Conservation (phyloP, 2,329 filamentous ascomycete genomes). For the Alternaria gaisen region DNA sequence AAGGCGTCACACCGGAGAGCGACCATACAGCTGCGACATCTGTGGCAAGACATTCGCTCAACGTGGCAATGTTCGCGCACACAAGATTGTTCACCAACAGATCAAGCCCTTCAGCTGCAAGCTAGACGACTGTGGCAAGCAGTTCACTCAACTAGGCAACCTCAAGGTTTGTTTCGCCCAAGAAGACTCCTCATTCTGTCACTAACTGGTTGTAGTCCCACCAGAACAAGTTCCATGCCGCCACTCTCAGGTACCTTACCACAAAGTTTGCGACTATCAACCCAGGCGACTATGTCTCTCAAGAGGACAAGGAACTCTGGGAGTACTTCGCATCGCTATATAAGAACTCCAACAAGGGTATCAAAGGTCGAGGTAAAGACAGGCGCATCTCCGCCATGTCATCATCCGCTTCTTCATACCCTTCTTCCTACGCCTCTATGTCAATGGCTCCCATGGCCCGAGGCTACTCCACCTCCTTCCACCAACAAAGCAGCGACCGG, state of each 20-base stretch:
- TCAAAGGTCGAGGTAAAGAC: constrained; percentile 93
- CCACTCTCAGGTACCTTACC: constrained; percentile 75
- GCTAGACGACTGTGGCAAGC: constrained; percentile 84
- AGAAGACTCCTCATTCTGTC: background rate
- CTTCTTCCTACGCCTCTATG: constrained; percentile 35
- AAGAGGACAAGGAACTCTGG: constrained; percentile 78
- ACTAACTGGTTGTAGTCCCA: constrained; percentile 68
- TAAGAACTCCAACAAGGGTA: constrained; percentile 98
- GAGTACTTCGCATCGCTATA: constrained; percentile 88
- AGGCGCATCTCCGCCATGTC: constrained; percentile 65
- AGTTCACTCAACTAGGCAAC: constrained; percentile 90
- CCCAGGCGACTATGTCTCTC: constrained; percentile 69
- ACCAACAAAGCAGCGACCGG: constrained; percentile 42
- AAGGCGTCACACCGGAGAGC: constrained; percentile 85
- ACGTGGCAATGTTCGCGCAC: constrained; percentile 83
- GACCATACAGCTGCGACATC: constrained; percentile 79
- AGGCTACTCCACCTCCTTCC: constrained; percentile 35
- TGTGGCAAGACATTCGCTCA: constrained; percentile 88
- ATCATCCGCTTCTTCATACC: constrained; percentile 35
- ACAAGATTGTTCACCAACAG: constrained; percentile 80
- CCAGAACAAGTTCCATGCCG: constrained; percentile 90
- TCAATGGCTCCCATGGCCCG: constrained; percentile 32
- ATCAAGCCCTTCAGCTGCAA: constrained; percentile 82
- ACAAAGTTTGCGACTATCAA: constrained; percentile 72
- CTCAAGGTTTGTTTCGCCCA: constrained; percentile 71